Base-by-base conservation (phyloP, 768 basidiomycete genomes). In the Suillus weaverae region DNA sequence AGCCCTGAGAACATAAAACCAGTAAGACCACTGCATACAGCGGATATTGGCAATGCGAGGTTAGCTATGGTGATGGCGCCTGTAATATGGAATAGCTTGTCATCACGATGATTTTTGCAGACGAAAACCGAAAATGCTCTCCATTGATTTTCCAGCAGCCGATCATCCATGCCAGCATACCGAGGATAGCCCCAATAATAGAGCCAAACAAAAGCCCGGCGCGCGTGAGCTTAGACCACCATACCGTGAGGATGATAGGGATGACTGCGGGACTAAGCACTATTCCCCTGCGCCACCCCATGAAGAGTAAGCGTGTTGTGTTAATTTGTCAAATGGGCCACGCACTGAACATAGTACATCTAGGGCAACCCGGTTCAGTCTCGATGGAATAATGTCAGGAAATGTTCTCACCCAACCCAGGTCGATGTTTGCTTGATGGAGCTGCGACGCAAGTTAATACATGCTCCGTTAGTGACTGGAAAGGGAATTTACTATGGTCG, bases 91-190 rank as follows among this genome's bases (percentile, higher is more conserved):
- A 22, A 38, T 11, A 10, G 14, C 33, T 22, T 59, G 50, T 43
- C 38, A 66, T 14, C 8, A 22, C 7, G 41, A 11, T 32, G 35
- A 32, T 36, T 18, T 30, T 41, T 32, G 39, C 41, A 59, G 6
- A 44, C 16, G 5, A 22, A 60, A 26, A 62, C 43, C 39, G 16
- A 64, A 18, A 39, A 41, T 33, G 55, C 66, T 62, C 60, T 69
- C 78, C 79, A 62, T 72, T 79, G 35, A 74, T 71, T 68, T 79
- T 78, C 74, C 70, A 72, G 62, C 78, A 79, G 1, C 74, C 74
- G 32, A 77, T 71, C 69, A 80, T 75, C 78, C 79, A 80, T 7
- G 79, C 79, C 14, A 76, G 60, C 68, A 79, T 74, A 3, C 76
- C 78, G 10, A 73, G 69, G 5, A 73, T 61, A 11, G 75, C 72